phyloP scores from a whole-genome alignment of 2,329 filamentous ascomycete genomes.

The Sporothrix dimorphospora region DNA sequence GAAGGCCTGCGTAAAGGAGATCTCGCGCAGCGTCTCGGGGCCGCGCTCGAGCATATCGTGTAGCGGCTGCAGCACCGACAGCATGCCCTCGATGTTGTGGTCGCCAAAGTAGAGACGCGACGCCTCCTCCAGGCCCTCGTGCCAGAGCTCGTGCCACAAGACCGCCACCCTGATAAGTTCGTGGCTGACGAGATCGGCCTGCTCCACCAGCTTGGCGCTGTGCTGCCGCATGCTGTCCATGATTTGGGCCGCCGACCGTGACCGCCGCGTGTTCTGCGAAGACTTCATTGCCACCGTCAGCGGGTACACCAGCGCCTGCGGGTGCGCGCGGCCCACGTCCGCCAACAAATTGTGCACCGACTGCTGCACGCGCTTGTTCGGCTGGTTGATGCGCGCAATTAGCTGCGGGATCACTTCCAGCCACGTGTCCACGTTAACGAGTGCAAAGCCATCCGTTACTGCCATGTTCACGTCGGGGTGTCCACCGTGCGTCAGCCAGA shows the following conservation, averaged over 20 bases:
- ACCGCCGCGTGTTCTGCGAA: constrained; percentile 75
- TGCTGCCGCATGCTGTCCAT: constrained; percentile 99
- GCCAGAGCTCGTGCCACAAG: constrained; percentile 98
- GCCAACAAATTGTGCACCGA: constrained; percentile 90
- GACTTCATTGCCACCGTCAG: constrained; percentile 99
- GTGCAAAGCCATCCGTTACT: constrained; percentile 86
- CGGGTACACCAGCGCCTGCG: constrained; percentile 94
- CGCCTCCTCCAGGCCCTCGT: constrained; percentile 95
- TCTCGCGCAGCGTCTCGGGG: constrained; percentile 90
- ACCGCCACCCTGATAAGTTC: constrained; percentile 97
- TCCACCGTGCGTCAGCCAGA: constrained; percentile 96
- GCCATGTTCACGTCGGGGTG: constrained; percentile 84
- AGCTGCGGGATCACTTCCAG: constrained; percentile 97
- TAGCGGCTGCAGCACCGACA: constrained; percentile 82
- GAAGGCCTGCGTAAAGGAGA: constrained; percentile 97
- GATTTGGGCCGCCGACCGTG: constrained; percentile 85
- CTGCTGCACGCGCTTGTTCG: constrained; percentile 82
- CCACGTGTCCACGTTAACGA: constrained; percentile 97
- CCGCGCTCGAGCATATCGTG: constrained; percentile 90
- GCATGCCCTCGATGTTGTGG: constrained; percentile 97
- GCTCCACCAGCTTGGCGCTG: constrained; percentile 87
- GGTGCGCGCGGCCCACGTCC: constrained; percentile 91
- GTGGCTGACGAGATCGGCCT: constrained; percentile 92
- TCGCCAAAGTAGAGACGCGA: constrained; percentile 96
- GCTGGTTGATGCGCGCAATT: constrained; percentile 96